Evolutionary conservation across 2,329 filamentous ascomycete genomes (phyloP), one percentile per base, ranked within the genome.

Genomic region (Penicillium sp.): DNA sequence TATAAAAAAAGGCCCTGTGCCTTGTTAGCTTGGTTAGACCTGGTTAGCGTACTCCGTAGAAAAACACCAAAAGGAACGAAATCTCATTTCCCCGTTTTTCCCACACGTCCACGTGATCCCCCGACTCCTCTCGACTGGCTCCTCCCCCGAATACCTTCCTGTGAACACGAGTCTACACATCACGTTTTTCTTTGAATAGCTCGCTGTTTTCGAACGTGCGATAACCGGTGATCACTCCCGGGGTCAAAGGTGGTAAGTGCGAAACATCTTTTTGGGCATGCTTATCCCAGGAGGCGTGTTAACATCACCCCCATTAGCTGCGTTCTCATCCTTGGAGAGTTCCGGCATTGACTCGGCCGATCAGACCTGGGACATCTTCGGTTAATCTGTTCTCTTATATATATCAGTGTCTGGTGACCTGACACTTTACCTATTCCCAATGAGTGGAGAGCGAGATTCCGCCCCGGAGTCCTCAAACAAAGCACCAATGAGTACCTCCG

Each of bases 371-470:
- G 41, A 44, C 19, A 43, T 47, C 37, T 45, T 54, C 46, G 39
- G 30, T 27, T 52, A 40, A 19, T 47, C 53, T 49, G 31, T 25
- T 47, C 41, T 39, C 36, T 36, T 46, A 35, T 36, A 28, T 41
- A 35, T 38, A 44, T 34, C 50, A 53, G 49, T 51, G 50, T 49
- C 46, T 46, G 42, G 41, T 19, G 25, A 43, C 37, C 34, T 47
- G 46, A 49, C 36, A 35, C 51, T 38, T 27, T 55, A 54, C 55
- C 60, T 57, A 60, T 52, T 59, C 62, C 57, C 62, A 60, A 68
- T 70, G 66, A 56, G 62, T 60, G 63, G 64, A 63, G 62, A 61
- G 60, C 64, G 58, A 59, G 57, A 62, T 62, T 60, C 61, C 49
- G 63, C 61, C 59, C 63, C 62, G 54, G 54, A 59, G 52, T 54